Evolutionary conservation across 2,329 filamentous ascomycete species (phyloP).

Genomic region (Volutella citrinella): DNA sequence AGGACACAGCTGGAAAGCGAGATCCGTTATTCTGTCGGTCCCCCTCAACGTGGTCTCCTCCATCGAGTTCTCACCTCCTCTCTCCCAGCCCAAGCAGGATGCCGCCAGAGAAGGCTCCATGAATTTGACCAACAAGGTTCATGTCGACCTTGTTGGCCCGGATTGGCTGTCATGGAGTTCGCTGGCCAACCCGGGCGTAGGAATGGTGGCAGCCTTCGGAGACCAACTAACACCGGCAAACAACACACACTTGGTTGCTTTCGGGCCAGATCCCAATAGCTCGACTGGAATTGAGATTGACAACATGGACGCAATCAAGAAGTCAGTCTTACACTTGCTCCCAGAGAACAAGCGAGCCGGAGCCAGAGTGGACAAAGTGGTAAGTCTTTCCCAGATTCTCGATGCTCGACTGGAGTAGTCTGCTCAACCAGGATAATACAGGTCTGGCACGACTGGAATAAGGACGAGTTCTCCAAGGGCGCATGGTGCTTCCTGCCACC

Average conservation of each 20-base stretch:
- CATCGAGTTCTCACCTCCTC: conserved; percentile 6
- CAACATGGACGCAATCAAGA: not conserved
- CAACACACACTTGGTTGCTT: conserved; percentile 8
- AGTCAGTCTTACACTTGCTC: conserved; percentile 1
- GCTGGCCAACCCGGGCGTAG: not conserved
- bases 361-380: conserved; percentile 3
- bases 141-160: conserved; percentile 5
- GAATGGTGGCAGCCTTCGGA: conserved; percentile 4
- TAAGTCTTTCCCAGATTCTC: not conserved
- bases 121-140: conserved; percentile 7
- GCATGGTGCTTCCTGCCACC: conserved; percentile 3
- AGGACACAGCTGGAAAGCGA: conserved; percentile 5
- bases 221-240: conserved; percentile 6
- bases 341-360: not conserved
- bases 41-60: conserved; percentile 7
- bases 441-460: conserved; percentile 8
- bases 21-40: conserved; percentile 5
- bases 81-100: conserved; percentile 1
- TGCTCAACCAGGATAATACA: too few species aligned
- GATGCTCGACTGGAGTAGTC: too few species aligned
- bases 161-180: conserved; percentile 8
- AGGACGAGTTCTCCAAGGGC: conserved; percentile 5
- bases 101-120: conserved; percentile 2
- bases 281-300: conserved; percentile 1
- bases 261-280: conserved; percentile 6